A percentile compares a stretch with the other conserved stretches of the same genome.
Conservation (phyloP, 73 alveolate species). For the Paramecium primaurelia region DNA sequence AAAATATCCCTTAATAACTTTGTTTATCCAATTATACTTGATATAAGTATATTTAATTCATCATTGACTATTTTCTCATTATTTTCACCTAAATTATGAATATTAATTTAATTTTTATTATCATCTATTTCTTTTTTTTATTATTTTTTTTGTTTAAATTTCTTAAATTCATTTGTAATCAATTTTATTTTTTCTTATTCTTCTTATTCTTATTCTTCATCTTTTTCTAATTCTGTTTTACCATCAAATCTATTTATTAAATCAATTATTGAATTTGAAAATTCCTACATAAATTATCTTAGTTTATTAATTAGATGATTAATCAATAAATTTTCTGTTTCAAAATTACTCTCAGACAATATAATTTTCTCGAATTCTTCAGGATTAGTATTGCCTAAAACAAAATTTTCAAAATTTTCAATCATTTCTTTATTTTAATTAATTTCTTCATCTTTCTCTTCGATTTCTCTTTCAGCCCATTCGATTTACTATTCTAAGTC, state of each 20-base stretch:
- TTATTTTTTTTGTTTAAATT: background rate
- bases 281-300: background rate
- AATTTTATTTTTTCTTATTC: background rate
- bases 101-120: background rate
- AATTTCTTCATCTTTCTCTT: background rate
- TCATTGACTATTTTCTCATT: background rate
- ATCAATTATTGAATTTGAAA: background rate
- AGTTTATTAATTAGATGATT: background rate
- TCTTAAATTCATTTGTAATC: background rate
- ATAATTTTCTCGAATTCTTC: background rate
- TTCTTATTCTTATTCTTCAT: background rate
- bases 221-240: background rate
- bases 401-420: background rate
- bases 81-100: background rate
- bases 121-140: background rate
- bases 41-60: background rate
- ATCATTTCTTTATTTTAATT: background rate
- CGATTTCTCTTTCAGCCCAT: background rate
- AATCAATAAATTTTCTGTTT: background rate
- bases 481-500: background rate
- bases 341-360: background rate
- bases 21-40: background rate
- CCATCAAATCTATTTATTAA: background rate
- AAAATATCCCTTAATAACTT: background rate
- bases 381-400: background rate